A percentile compares a stretch with the other conserved stretches of the same genome.
Conservation (phyloP, 2,329 filamentous ascomycete genomes). For the Lasiodiplodia sp. region DNA sequence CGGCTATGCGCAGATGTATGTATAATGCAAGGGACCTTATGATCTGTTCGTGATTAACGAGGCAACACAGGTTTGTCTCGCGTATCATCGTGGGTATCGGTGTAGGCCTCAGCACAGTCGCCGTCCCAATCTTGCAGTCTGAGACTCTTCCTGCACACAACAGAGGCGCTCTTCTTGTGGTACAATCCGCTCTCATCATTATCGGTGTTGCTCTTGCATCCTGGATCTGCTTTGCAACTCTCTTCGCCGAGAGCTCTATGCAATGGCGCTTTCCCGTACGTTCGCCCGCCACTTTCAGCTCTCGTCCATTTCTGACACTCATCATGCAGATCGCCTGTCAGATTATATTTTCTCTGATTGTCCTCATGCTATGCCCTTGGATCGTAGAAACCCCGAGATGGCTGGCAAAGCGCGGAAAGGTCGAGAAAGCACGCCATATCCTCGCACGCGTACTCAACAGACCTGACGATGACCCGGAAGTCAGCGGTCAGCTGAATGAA, state of each 20-base stretch:
- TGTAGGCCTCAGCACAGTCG: conserved; percentile 62
- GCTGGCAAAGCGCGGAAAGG: conserved; percentile 45
- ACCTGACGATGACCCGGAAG: conserved; percentile 61
- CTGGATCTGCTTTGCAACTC: conserved; percentile 57
- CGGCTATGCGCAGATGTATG: conserved; percentile 57
- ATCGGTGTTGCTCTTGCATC: conserved; percentile 60
- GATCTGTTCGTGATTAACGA: neutral
- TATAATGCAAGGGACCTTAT: conserved; percentile 34
- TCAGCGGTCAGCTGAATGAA: conserved; percentile 65
- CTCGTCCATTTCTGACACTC: neutral
- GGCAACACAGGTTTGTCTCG: conserved; percentile 46
- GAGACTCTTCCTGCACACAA: conserved; percentile 62
- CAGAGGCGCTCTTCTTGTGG: conserved; percentile 66
- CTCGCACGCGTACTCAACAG: conserved; percentile 56
- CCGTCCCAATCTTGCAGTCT: conserved; percentile 61
- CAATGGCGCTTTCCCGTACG: conserved; percentile 54
- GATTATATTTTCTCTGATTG: conserved; percentile 54
- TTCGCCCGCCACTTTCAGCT: too few species aligned
- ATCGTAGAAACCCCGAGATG: conserved; percentile 42
- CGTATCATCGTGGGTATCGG: conserved; percentile 60
- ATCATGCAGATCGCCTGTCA: conserved; percentile 56
- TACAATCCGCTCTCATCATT: conserved; percentile 60
- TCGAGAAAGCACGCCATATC: conserved; percentile 58
- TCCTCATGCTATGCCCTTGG: conserved; percentile 50
- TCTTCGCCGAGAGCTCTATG: conserved; percentile 45